These are phyloP conservation scores for Hypoxylon sp. DNA, from an alignment of 2,329 filamentous ascomycete species.

Conservation along the genomic window DNA sequence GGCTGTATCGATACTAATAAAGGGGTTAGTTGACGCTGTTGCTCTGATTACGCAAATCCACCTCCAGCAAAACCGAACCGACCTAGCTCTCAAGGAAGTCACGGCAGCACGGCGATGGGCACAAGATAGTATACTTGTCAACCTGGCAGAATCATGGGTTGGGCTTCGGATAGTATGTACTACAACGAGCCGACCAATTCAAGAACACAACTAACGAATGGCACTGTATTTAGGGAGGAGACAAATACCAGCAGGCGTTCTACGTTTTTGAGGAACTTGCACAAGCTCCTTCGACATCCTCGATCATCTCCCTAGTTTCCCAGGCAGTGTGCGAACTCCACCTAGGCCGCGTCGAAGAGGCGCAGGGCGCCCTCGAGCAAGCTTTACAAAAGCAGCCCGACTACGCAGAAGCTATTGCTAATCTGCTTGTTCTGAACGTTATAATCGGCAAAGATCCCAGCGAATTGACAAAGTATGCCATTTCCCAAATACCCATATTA, in stretches of 20 bases:
- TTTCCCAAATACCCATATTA: not conserved
- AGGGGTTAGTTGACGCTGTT: constrained; percentile 78
- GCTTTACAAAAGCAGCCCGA: constrained; percentile 81
- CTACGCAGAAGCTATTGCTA: constrained; percentile 83
- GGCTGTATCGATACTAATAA: constrained; percentile 40
- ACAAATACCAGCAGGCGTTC: constrained; percentile 96
- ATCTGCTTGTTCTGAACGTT: constrained; percentile 83
- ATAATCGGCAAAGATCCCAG: constrained; percentile 79
- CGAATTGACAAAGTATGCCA: constrained; percentile 74
- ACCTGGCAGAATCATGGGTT: constrained; percentile 96
- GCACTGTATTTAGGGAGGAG: constrained; percentile 76
- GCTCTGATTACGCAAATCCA: constrained; percentile 93
- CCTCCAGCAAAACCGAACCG: constrained; percentile 89
- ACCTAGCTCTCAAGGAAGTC: constrained; percentile 92
- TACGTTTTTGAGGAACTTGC: constrained; percentile 98
- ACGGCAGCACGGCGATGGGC: constrained; percentile 90
- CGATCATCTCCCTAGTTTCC: constrained; percentile 81
- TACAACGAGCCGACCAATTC: not conserved
- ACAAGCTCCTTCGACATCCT: constrained; percentile 85
- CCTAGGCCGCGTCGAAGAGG: constrained; percentile 88
- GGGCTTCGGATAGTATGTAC: constrained; percentile 82
- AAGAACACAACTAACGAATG: constrained; percentile 21
- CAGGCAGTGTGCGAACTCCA: constrained; percentile 95
- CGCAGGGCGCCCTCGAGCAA: constrained; percentile 86
- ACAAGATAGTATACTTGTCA: constrained; percentile 93